Evolutionary conservation across 2,329 filamentous ascomycete genomes (phyloP), one percentile per base, ranked within the genome.

Genomic region (Trematosphaeria pertusa): DNA sequence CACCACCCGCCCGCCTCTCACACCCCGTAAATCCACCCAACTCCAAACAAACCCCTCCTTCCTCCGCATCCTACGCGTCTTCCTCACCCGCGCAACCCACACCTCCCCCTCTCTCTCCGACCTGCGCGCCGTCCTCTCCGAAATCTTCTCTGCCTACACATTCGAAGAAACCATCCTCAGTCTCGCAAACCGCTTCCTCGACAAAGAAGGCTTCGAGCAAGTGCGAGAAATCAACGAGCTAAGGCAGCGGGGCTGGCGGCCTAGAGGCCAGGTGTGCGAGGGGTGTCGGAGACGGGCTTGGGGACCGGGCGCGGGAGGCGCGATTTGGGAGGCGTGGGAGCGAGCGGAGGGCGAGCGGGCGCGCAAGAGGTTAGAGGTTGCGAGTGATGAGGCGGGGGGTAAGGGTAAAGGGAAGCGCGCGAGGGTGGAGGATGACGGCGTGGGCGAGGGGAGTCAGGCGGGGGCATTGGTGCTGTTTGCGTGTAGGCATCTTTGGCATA

Each of bases 91-190:
- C 35, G 93, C 92, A 0, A 88, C 91, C 0, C 81, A 84, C 18
- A 86, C 87, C 14, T 95, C 91, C 0, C 92, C 94, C 0, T 95
- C 89, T 10, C 79, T 99, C 1, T 87, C 90, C 1, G 91, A 97
- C 66, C 81, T 99, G 3, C 87, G 94, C 34, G 83, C 84, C 5
- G 92, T 97, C 0, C 81, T 99, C 2, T 79, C 85, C 1, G 94
- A 92, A 10, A 93, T 99, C 44, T 97, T 99, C 73, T 86, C 93
- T 0, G 93, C 94, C 0, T 99, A 99, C 68, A 87, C 91, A 0
- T 97, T 97, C 67, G 94, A 99, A 71, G 89, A 93, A 69, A 92
- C 89, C 0, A 89, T 99, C 12, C 81, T 99, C 15, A 81, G 83
- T 1, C 82, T 99, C 3, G 91, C 94, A 0, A 96, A 93, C 67